Evolutionary conservation across 306 rosid species (phyloP), one percentile per base, ranked within the genome.

Genomic region (Crataegus laevigata): DNA sequence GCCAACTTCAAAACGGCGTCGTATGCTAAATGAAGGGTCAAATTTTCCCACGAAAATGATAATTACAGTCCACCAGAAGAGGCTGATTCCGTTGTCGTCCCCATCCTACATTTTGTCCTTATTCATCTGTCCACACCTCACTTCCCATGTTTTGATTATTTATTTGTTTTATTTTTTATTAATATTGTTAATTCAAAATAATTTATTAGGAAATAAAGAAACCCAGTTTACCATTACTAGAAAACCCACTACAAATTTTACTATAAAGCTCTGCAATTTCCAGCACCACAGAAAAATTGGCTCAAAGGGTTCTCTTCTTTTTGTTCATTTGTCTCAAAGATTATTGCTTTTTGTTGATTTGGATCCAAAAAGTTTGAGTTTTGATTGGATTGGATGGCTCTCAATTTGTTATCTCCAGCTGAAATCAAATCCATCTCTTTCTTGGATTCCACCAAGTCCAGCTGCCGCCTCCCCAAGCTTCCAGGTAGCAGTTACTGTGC

Each of bases 341-440:
- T 40, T 40, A 17, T 61, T 30, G 25, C 45, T 50, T 70, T 65
- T 65, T 42, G 82, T 65, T 29, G 32, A 26, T 71, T 76, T 70
- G 54, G 65, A 14, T 26, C 71, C 28, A 42, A 57, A 42, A 61
- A n/a, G 40, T 60, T 66, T 67, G 67, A 66, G 36, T 36, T 70
- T 25, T 10, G 47, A 91, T 96, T 97, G 91, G 52, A 25, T 70
- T 25, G 11, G 47, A 91, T 96, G 99, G 92, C 99, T 81, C 75
- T 90, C 75, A 92, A 92, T 79, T 60, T 92, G 57, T 45, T 84
- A 42, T 82, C 93, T 63, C 92, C 96, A 42, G 78, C 96, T 86
- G 98, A 96, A 82, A 80, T 90, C 42, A 96, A 90, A 79, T 91
- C 90, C 1, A 38, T 76, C n/a, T 89, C 92, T 75, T 88, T 92